Evolutionary conservation across 345 rosid genomes (phyloP), one percentile per base, ranked within the genome.

Genomic region (Geranium brycei): DNA sequence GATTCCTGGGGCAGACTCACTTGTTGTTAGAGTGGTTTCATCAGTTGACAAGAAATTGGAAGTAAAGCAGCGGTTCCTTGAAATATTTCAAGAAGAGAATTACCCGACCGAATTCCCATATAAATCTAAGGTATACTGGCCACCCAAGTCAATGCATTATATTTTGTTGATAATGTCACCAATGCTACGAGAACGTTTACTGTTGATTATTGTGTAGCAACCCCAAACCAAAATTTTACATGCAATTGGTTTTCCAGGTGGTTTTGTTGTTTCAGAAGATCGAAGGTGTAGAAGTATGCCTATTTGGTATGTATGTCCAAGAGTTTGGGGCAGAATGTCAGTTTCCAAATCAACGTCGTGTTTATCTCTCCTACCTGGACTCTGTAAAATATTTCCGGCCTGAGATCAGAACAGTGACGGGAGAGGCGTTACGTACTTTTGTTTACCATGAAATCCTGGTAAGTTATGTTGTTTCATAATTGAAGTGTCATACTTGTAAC

Each of bases 401-500:
- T 59, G 99, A 88, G 68, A 78, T 95, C 64, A 91, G 81, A 81
- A 63, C 95, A 72, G 91, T 83, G 70, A 76, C 85, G 38, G 99
- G 97, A 73, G 99, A 95, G 80, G 99, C 99, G 65, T 87, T 95
- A 28, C 95, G 97, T 62, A 91, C 99, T 62, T 88, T 82, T 76
- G 97, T 95, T 66, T 95, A 95, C 79, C 99, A 95, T 71, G 99
- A 95, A 80, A 95, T 95, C 69, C 79, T 95, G 82, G 99, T 87
- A 72, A 85, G 66, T 66, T 68, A 30, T 23, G 60, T 13, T 69
- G 38, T 61, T 62, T 58, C 8, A 0, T 53, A 58, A 16, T 19
- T 5, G 19, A 12, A 3, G 30, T 16, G 53, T 41, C 57, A 1
- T 5, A 58, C 23, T 12, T 56, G n/a, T 58, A 16, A 19, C n/a